These are phyloP conservation scores for Annona cherimola DNA, from an alignment of 164 flowering plant species.

Conservation along the genomic window DNA sequence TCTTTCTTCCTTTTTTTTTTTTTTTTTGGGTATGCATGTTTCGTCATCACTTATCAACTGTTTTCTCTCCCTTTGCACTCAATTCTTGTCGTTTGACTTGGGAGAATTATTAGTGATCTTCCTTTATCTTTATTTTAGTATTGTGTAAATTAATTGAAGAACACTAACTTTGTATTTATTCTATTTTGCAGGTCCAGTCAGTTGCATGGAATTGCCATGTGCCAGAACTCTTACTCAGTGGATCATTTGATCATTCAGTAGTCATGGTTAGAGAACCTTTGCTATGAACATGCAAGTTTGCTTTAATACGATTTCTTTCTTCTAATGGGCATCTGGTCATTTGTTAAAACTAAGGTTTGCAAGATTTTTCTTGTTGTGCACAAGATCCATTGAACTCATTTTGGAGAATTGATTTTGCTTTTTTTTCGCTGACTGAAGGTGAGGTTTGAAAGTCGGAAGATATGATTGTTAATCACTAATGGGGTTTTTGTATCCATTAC, in stretches of 20 bases:
- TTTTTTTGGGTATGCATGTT: not conserved
- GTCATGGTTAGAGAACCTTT: slow-evolving; percentile 49
- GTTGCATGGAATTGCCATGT: slow-evolving; percentile 77
- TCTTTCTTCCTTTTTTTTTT: not conserved
- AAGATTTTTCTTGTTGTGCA: not conserved
- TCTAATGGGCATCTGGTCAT: not conserved
- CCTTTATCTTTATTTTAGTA: not conserved
- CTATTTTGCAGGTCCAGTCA: slow-evolving; percentile 66
- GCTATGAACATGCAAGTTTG: not conserved
- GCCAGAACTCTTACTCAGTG: slow-evolving; percentile 84
- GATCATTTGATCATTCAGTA: slow-evolving; percentile 85
- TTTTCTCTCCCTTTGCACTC: not conserved
- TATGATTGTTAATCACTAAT: too few species aligned
- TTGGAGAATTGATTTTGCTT: too few species aligned
- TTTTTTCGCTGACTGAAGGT: too few species aligned
- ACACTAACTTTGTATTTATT: not conserved
- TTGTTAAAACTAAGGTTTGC: not conserved
- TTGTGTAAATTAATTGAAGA: not conserved
- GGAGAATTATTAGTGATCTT: not conserved
- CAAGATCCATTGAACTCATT: too few species aligned
- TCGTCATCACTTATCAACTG: not conserved
- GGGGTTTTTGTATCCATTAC: too few species aligned
- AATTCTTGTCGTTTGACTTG: not conserved
- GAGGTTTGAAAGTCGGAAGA: too few species aligned
- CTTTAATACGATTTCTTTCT: not conserved